Percentiles rank a stretch among this genome's conserved stretches.
Conservation (phyloP, 2,329 filamentous ascomycete genomes). For the Huntiella savannae region DNA sequence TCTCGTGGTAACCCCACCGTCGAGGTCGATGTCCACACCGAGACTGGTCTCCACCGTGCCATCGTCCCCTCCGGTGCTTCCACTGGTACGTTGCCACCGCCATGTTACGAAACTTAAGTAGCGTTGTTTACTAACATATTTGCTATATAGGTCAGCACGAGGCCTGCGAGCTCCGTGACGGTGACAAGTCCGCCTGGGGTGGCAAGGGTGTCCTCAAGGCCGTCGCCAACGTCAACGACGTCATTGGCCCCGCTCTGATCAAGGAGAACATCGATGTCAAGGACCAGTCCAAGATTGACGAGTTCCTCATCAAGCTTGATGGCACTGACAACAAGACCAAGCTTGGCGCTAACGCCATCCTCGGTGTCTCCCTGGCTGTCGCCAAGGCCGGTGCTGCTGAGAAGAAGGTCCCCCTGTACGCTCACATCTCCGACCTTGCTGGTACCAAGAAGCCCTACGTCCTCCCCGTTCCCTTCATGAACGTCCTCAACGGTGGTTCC, state of each 20-base stretch:
- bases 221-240: conserved; percentile 66
- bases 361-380: conserved; percentile 67
- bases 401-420: conserved; percentile 74
- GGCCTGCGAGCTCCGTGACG: conserved; percentile 78
- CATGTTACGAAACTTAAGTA: conserved; percentile 11
- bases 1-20: conserved; percentile 96
- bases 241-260: conserved; percentile 65
- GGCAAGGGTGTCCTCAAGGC: conserved; percentile 81
- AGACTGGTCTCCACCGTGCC: conserved; percentile 81
- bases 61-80: conserved; percentile 89
- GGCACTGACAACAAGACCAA: conserved; percentile 74
- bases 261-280: conserved; percentile 69
- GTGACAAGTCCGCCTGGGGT: conserved; percentile 69
- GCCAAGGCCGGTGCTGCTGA: conserved; percentile 80
- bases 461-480: conserved; percentile 81
- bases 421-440: conserved; percentile 70
- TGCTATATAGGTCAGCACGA: conserved; percentile 55
- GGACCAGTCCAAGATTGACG: conserved; percentile 68
- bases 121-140: conserved; percentile 14
- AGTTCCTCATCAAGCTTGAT: conserved; percentile 71
- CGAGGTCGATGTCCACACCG: conserved; percentile 84
- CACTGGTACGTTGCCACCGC: conserved; percentile 45
- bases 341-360: conserved; percentile 74
- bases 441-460: conserved; percentile 86
- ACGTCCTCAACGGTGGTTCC: conserved; percentile 80